Base-by-base conservation (phyloP, 106 monocot genomes). In the Acanthochlamys bracteata region DNA sequence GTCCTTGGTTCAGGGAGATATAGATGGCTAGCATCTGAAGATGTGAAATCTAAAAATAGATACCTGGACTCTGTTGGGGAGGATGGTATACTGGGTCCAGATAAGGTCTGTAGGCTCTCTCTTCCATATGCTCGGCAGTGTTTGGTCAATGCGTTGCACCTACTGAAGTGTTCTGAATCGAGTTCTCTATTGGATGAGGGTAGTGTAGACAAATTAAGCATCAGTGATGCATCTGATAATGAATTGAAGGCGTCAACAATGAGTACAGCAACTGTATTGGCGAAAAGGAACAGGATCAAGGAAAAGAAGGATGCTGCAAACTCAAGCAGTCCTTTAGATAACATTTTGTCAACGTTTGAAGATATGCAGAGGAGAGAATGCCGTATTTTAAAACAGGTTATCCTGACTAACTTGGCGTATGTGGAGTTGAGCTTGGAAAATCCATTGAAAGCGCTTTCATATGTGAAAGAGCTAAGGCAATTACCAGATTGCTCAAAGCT, bases 1-100 rank as follows among this genome's bases (percentile, higher is more conserved):
- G 83, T 96, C 52, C 53, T 74, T 51, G 91, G 96, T 61, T 85
- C 84, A 17, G 96, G 96, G 14, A 85, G 65, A 74, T 82, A 75
- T 78, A 69, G 96, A 55, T 74, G 71, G 11, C 53, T 96, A 43
- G 71, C 78, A 42, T 55, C 88, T 20, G 73, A 80, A 23, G 66
- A 79, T 25, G 25, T 70, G 15, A 75, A 68, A 51, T 58, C 58
- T 40, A 69, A 63, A 58, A 70, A 55, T 51, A 71, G 69, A 16
- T 65, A 63, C 66, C 26, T 57, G 17, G 63, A 61, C 53, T 47
- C 52, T 13, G 7, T 41, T 15, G 74, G 61, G 68, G 67, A 63
- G 61, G 75, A 57, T 71, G 72, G 67, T 52, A 43, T 47, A 20
- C 40, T 71, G 7, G 60, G 25, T 22, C 24, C 51, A 16, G 41